A percentile compares a stretch with the other conserved stretches of the same genome.
phyloP scores from a whole-genome alignment of 345 rosid species.

The Sisymbrium irio region DNA sequence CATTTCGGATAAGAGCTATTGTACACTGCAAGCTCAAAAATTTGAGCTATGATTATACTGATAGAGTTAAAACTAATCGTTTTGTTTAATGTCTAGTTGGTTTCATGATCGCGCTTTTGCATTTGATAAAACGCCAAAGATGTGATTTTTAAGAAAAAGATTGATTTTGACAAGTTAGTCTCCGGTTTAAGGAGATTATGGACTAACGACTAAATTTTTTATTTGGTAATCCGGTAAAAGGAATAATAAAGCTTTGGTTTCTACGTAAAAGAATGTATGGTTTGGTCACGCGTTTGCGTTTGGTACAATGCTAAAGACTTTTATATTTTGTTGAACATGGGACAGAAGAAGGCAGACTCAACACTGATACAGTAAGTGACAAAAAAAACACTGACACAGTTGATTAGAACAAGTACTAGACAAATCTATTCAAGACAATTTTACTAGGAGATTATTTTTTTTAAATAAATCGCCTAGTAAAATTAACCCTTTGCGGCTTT shows the following conservation, averaged over 20 bases:
- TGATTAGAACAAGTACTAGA: constrained; percentile 25
- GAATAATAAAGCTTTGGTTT: background rate
- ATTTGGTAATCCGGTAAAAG: background rate
- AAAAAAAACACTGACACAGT: constrained; percentile 16
- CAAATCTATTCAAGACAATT: constrained; percentile 1
- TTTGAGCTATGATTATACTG: background rate
- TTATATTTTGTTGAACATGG: background rate
- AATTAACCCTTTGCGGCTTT: background rate
- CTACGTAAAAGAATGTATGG: background rate
- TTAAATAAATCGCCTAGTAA: constrained; percentile 12
- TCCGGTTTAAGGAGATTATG: background rate
- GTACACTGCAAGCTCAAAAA: constrained; percentile 40
- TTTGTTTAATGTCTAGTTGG: background rate
- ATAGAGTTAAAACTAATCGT: background rate
- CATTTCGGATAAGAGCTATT: constrained; percentile 52
- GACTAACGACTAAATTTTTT: too few species aligned
- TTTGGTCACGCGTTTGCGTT: background rate
- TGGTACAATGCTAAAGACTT: background rate
- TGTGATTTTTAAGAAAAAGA: background rate
- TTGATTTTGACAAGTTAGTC: background rate
- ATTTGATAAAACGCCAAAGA: background rate
- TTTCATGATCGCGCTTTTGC: background rate
- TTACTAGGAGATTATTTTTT: constrained; percentile 22
- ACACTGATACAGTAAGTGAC: constrained; percentile 25
- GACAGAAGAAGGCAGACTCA: constrained; percentile 4